Evolutionary conservation across 768 basidiomycete genomes (phyloP).

Genomic region (Tricholoma sp.): DNA sequence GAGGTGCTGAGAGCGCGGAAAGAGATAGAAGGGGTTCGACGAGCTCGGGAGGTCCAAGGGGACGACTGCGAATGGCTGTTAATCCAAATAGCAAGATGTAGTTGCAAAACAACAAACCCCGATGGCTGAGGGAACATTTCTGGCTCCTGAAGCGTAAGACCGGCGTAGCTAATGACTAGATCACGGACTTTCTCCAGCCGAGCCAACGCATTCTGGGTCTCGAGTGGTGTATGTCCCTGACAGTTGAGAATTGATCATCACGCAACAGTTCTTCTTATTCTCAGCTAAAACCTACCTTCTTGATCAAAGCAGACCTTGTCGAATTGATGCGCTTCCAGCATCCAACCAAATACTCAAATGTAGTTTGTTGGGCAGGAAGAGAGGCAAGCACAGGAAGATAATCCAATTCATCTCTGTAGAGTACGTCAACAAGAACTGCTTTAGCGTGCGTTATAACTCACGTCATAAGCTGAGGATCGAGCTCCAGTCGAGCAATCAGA

Average conservation of each 20-base stretch:
- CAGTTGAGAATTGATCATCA: background rate
- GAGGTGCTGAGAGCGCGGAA: slow-evolving; percentile 62
- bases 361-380: slow-evolving; percentile 71
- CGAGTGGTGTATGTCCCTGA: slow-evolving; percentile 58
- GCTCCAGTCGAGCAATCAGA: slow-evolving; percentile 78
- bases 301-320: slow-evolving; percentile 47
- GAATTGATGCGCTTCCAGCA: slow-evolving; percentile 87
- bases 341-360: slow-evolving; percentile 85
- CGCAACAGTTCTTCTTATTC: background rate
- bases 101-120: slow-evolving; percentile 39
- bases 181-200: slow-evolving; percentile 77
- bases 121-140: slow-evolving; percentile 91
- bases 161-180: slow-evolving; percentile 83
- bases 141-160: slow-evolving; percentile 85
- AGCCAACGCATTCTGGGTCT: slow-evolving; percentile 53
- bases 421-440: slow-evolving; percentile 3
- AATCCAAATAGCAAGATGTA: background rate
- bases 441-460: slow-evolving; percentile 28
- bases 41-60: slow-evolving; percentile 75
- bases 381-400: slow-evolving; percentile 70
- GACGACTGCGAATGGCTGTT: slow-evolving; percentile 41
- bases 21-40: slow-evolving; percentile 76
- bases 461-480: slow-evolving; percentile 71
- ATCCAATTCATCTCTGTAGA: slow-evolving; percentile 64
- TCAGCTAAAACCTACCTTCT: slow-evolving; percentile 43